Evolutionary conservation across 2,329 filamentous ascomycete species (phyloP), one percentile per base, ranked within the genome.

Genomic region (Colletotrichum chrysophilum): DNA sequence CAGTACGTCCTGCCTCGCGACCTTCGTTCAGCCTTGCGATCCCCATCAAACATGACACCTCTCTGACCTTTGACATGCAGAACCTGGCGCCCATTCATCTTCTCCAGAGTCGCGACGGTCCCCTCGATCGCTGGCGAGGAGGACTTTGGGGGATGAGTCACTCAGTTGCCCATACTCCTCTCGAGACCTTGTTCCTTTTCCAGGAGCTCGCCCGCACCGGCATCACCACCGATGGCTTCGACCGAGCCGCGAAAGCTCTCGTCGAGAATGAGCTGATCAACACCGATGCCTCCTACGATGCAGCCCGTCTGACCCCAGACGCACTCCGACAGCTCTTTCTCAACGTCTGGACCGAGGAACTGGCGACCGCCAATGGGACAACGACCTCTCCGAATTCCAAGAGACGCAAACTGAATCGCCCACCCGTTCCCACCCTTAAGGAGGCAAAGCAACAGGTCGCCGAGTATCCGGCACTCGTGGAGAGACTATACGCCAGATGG

Each of bases 171-270:
- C 96, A 97, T 86, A 96, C 95, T 82, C 91, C 93, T 80, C 94
- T 97, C 88, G 96, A 98, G 90, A 94, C 93, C 82, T 90, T 97
- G 77, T 91, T 97, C 79, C 90, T 98, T 81, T 96, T 97, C 87
- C 95, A 96, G 86, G 93, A 93, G 76, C 90, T 97, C 78, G 90
- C 92, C 79, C 88, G 88, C 79, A 89, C 94, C 84, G 94, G 94
- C 82, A 87, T 92, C 78, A 90, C 92, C 78, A 87, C 91, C 68
- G 84, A 88, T 77, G 92, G 91, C 82, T 97, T 97, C 86, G 86
- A 87, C 80, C 89, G 89, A 79, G 94, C 97, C 77, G 96, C 95
- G 74, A 90, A 94, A 78, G 86, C 93, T 75, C 91, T 98, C 77
- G 93, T 91, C 84, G 92, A 89, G 81, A 96, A 97, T 83, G 88